Conservation (phyloP, 768 basidiomycete genomes). For the Pleurotus pulmonarius region DNA sequence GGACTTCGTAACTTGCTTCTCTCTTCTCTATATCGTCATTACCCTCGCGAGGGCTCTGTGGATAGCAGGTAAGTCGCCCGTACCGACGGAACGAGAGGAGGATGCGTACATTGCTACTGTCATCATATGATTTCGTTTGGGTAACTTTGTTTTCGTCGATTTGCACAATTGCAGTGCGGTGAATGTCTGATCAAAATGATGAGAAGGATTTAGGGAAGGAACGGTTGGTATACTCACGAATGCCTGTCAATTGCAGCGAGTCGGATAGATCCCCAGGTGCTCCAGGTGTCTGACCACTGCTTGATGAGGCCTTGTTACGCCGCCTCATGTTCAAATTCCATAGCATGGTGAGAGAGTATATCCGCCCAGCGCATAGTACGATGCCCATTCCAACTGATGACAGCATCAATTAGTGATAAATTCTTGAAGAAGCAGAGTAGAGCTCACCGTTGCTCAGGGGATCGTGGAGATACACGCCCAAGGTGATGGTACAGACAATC, state of each 20-base stretch:
- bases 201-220: not conserved
- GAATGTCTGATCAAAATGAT: not conserved
- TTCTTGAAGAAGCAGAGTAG: not conserved
- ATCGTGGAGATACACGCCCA: not conserved
- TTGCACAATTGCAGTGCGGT: slow-evolving; percentile 4
- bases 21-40: slow-evolving; percentile 2
- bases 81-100: not conserved
- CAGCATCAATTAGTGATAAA: not conserved
- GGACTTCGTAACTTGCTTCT: slow-evolving; percentile 2
- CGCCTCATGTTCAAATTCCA: slow-evolving; percentile 4
- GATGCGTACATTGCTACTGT: not conserved
- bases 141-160: not conserved
- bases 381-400: slow-evolving; percentile 2
- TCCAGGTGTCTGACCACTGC: not conserved
- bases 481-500: not conserved
- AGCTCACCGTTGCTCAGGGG: slow-evolving; percentile 1
- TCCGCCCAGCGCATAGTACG: not conserved
- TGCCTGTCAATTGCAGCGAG: slow-evolving; percentile 6
- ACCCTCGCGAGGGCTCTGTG: not conserved
- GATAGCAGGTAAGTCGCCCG: not conserved
- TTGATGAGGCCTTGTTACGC: not conserved
- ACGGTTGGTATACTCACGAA: not conserved
- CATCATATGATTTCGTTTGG: slow-evolving; percentile 1
- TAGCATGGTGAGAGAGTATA: slow-evolving; percentile 4
- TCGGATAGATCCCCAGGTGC: slow-evolving; percentile 4